Evolutionary conservation across 148 eudicot species (phyloP).

Genomic region (Rhododendron henanense): DNA sequence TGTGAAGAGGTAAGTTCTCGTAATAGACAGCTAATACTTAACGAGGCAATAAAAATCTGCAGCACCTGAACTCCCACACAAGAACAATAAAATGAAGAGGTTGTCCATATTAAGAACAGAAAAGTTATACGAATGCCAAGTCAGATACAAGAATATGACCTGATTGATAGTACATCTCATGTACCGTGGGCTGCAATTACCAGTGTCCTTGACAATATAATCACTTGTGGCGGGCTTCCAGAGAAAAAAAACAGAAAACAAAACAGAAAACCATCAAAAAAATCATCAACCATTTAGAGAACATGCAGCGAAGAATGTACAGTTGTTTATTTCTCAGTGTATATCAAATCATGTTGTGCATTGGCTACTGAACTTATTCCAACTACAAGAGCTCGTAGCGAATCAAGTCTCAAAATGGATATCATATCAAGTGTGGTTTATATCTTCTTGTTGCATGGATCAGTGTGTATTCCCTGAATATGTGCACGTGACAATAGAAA

Average conservation of each 20-base stretch:
- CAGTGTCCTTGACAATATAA: constrained; percentile 85
- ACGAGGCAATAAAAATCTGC: not conserved
- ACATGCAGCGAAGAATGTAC: not conserved
- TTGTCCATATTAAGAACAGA: not conserved
- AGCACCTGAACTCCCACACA: not conserved
- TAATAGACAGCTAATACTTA: not conserved
- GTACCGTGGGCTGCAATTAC: constrained; percentile 95
- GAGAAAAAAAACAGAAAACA: constrained; percentile 11
- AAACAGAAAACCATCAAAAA: constrained; percentile 5
- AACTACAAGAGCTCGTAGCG: not conserved
- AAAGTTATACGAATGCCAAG: not conserved
- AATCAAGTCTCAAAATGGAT: not conserved
- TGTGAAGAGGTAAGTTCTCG: not conserved
- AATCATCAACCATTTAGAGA: not conserved
- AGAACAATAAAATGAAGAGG: not conserved
- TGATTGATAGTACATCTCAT: constrained; percentile 95
- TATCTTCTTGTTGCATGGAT: not conserved
- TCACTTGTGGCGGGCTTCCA: constrained; percentile 87
- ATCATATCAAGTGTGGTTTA: not conserved
- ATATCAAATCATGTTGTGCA: not conserved
- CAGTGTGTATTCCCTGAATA: not conserved
- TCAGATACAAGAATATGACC: constrained; percentile 33
- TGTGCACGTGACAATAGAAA: not conserved
- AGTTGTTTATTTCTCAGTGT: not conserved
- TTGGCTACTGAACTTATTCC: not conserved